Evolutionary conservation across 2,329 filamentous ascomycete genomes (phyloP), one percentile per base, ranked within the genome.

Genomic region (Pseudogymnoascus sp.): DNA sequence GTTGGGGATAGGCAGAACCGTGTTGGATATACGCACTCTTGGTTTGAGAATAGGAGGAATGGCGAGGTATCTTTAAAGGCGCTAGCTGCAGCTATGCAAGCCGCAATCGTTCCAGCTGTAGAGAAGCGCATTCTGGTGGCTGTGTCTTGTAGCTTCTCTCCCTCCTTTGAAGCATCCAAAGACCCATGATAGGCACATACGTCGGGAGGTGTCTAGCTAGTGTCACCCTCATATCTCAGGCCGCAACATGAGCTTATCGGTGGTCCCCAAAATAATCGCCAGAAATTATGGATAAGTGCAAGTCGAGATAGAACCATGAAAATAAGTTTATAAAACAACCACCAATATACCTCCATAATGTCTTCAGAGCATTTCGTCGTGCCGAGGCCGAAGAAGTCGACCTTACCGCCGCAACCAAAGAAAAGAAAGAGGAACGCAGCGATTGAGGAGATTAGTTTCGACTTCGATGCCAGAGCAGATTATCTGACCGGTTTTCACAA

Each of bases 401-500:
- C 77, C 11, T 81, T 89, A 62, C 81, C 82, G 14, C 82, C 84
- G 1, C 80, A 81, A 11, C 78, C 77, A n/a, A 91, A 89, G 76
- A 88, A 86, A 71, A 81, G 89, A 67, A 90, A 89, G 74, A 75
- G 76, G 66, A 74, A 81, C 13, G 78, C 80, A 53, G 77, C 80
- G 40, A 80, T 90, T 65, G 90, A 93, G 72, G 91, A 96, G 74
- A 88, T 99, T 75, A 85, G 80, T 61, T 99, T 97, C 77, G 92
- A 99, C 77, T 78, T 82, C 65, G 81, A 82, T 65, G 90, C 90
- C 53, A 87, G 95, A 67, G 80, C 89, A 67, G 92, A 97, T 72
- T 99, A 90, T 73, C 81, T 99, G 64, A 97, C 92, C 0, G 95
- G 95, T 2, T 99, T 99, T 77, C 93, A 93, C 80, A 99, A 97